Evolutionary conservation across 805 yeast species (phyloP).

Genomic region (Sugiyamaella americana): DNA sequence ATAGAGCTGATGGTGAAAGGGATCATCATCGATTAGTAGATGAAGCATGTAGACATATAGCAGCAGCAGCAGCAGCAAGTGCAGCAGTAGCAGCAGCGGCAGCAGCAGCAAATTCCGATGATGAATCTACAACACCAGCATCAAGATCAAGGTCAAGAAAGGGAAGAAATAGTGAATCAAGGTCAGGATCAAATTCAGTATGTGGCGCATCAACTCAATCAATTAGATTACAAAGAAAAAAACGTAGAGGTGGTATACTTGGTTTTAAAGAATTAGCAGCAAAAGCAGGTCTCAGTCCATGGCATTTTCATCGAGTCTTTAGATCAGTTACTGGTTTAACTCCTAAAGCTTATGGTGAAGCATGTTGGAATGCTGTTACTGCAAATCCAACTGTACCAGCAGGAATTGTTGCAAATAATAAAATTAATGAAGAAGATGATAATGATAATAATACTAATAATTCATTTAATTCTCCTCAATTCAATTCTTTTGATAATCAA

Average conservation of each 20-base stretch:
- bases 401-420: not conserved
- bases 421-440: not conserved
- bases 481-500: not conserved
- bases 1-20: conserved; percentile 40
- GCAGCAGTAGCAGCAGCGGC: conserved; percentile 30
- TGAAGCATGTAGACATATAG: conserved; percentile 77
- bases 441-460: not conserved
- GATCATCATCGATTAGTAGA: conserved; percentile 67
- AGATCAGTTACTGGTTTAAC: conserved; percentile 80
- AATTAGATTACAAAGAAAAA: conserved; percentile 25
- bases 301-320: conserved; percentile 92
- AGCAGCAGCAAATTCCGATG: conserved; percentile 20
- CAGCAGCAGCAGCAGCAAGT: conserved; percentile 63
- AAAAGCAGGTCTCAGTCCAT: conserved; percentile 74
- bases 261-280: conserved; percentile 82
- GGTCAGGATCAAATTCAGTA: not conserved
- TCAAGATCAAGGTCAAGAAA: conserved; percentile 10
- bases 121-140: conserved; percentile 7
- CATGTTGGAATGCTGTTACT: conserved; percentile 45
- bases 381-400: conserved; percentile 12
- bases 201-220: conserved; percentile 3
- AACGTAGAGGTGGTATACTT: conserved; percentile 35
- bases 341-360: conserved; percentile 84
- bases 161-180: not conserved
- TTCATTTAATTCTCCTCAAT: not conserved